A percentile compares a stretch with the other conserved stretches of the same genome.
phyloP scores from a whole-genome alignment of 2,329 filamentous ascomycete species.

The Mycocentrospora acerina region DNA sequence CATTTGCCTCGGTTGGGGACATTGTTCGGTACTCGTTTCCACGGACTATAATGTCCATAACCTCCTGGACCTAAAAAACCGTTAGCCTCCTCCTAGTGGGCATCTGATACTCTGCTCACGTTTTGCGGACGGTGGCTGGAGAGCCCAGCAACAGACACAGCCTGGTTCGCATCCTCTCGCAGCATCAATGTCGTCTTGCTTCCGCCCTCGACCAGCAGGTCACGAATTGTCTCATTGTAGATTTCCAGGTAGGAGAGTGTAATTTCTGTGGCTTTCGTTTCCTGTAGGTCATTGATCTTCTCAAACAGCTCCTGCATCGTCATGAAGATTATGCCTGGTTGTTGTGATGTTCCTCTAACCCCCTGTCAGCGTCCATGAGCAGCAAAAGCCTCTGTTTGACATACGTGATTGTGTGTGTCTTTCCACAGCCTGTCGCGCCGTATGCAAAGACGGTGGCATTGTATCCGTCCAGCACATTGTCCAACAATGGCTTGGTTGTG shows the following conservation, averaged over 20 bases:
- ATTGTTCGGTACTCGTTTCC: constrained; percentile 95
- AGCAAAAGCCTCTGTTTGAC: constrained; percentile 45
- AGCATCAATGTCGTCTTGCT: constrained; percentile 86
- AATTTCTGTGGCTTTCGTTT: constrained; percentile 86
- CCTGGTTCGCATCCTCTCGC: constrained; percentile 89
- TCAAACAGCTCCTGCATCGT: constrained; percentile 99
- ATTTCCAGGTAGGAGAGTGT: constrained; percentile 96
- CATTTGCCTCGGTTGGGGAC: constrained; percentile 95
- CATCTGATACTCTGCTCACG: constrained; percentile 52
- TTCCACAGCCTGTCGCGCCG: constrained; percentile 95
- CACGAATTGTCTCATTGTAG: constrained; percentile 98
- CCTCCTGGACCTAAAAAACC: constrained; percentile 63
- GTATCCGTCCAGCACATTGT: constrained; percentile 94
- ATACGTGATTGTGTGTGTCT: constrained; percentile 86
- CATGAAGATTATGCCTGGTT: constrained; percentile 96
- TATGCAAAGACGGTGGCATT: constrained; percentile 99
- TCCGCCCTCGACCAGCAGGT: constrained; percentile 82
- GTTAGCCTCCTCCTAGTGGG: constrained; percentile 20
- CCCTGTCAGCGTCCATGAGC: constrained; percentile 16
- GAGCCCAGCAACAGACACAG: constrained; percentile 85
- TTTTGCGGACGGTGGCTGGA: constrained; percentile 89
- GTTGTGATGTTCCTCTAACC: constrained; percentile 72
- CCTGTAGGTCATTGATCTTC: constrained; percentile 81
- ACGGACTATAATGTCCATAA: constrained; percentile 98
- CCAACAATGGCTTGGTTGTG: constrained; percentile 84